Evolutionary conservation across 257 asterid species (phyloP).

Genomic region (Scutellaria minor): DNA sequence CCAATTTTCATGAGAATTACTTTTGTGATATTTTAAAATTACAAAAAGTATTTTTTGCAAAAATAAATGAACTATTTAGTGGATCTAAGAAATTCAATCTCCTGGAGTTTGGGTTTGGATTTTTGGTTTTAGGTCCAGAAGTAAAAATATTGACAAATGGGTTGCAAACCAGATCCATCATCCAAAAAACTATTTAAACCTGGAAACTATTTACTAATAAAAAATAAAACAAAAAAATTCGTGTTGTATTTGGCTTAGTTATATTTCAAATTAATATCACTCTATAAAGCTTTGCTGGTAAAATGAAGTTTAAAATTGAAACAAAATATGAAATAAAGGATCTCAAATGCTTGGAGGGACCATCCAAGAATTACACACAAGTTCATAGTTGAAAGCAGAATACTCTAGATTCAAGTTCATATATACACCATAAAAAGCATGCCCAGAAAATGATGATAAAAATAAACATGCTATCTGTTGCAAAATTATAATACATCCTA

Average conservation of each 20-base stretch:
- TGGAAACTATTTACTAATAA: no score
- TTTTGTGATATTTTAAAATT: background rate
- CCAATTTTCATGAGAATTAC: background rate
- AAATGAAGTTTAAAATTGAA: background rate
- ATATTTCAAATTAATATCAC: no score
- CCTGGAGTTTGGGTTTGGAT: background rate
- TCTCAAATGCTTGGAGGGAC: background rate
- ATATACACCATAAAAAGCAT: slow-evolving; percentile 20
- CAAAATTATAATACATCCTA: slow-evolving; percentile 26
- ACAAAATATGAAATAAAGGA: background rate
- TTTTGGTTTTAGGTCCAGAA: background rate
- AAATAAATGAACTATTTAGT: background rate
- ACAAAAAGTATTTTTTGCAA: no score
- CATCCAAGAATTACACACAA: slow-evolving; percentile 1
- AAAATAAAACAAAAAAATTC: no score
- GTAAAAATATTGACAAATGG: background rate
- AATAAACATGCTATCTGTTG: slow-evolving; percentile 6
- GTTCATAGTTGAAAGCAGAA: background rate
- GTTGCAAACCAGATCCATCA: background rate
- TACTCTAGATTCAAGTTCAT: background rate
- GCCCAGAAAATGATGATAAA: background rate
- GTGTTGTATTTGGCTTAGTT: no score
- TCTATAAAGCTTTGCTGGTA: no score
- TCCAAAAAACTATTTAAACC: no score
- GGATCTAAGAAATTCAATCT: background rate